Base-by-base conservation (phyloP, 2,329 filamentous ascomycete species). In the Neopestalotiopsis rosae region DNA sequence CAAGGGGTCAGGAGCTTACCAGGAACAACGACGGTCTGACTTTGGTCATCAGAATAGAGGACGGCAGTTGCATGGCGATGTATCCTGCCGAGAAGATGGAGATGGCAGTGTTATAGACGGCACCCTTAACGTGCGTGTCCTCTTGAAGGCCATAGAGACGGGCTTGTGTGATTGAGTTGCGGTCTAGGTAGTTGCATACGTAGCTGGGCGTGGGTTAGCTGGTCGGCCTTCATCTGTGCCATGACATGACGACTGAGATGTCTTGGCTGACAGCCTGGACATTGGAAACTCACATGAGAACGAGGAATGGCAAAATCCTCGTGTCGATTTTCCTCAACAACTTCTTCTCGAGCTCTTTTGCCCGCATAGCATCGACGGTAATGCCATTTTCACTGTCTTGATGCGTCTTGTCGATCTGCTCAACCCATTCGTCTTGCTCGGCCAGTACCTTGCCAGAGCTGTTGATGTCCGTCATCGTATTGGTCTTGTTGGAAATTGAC, bases 101-200 rank as follows among this genome's bases (percentile, higher is more conserved):
- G 42, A 84, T 80, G 2, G 79, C 76, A 0, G 82, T 83, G 73
- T 85, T 73, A 68, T 72, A 72, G 17, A 56, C 17, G 14, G 49
- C 45, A 1, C 61, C 61, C 7, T 64, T 14, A 20, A 32, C 79
- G 62, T 79, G 72, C 13, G 82, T 73, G 66, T 82, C 81, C 1
- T 79, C 75, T 65, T 75, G 81, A 68, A 82, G 81, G 30, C 81
- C 80, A 64, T 81, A 77, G 3, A 83, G 76, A 59, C 81, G 81
- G 4, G 81, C 79, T 1, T 80, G 75, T 1, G 80, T 77, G 6
- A 83, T 70, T 30, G 79, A 79, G 62, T 80, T 77, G 3, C 81
- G 76, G 69, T 82, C 81, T 66, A 83, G 72, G 57, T 81, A 82
- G 70, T 82, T 82, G 42, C 82, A 70, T 28, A 82, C 81, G 69